phyloP scores from a whole-genome alignment of 2,329 filamentous ascomycete genomes.

The Lachnellula cervina region DNA sequence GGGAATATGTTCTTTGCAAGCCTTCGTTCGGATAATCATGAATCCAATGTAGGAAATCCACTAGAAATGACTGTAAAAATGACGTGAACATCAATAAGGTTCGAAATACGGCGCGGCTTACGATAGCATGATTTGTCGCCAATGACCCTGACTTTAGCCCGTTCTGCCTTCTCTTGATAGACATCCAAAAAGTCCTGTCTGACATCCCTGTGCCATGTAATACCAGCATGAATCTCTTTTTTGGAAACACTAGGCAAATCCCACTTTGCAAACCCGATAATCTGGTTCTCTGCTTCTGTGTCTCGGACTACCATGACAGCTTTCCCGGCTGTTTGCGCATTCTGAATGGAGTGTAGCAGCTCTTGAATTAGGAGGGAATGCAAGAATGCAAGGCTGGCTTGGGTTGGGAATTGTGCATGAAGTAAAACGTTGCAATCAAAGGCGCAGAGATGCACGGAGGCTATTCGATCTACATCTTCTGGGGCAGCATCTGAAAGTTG shows the following conservation, averaged over 20 bases:
- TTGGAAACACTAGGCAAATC: slow-evolving; percentile 17
- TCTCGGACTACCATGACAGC: slow-evolving; percentile 23
- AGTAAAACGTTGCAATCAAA: slow-evolving; percentile 24
- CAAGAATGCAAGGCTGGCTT: slow-evolving; percentile 13
- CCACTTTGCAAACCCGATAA: slow-evolving; percentile 29
- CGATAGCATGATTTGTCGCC: slow-evolving; percentile 22
- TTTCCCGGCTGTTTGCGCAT: slow-evolving; percentile 10
- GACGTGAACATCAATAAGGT: background rate
- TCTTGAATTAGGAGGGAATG: slow-evolving; percentile 18
- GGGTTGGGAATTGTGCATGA: slow-evolving; percentile 26
- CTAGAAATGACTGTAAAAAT: background rate
- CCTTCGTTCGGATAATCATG: slow-evolving; percentile 19
- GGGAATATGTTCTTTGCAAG: too few relatives aligned
- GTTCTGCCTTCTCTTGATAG: slow-evolving; percentile 20
- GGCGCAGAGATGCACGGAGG: slow-evolving; percentile 29
- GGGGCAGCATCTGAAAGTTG: slow-evolving; percentile 14
- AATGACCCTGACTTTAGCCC: slow-evolving; percentile 19
- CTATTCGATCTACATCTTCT: slow-evolving; percentile 23
- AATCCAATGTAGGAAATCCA: slow-evolving; percentile 13
- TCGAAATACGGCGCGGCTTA: slow-evolving; percentile 14
- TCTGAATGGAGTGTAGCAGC: slow-evolving; percentile 11
- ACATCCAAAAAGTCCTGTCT: slow-evolving; percentile 14
- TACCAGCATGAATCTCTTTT: background rate
- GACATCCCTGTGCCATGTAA: slow-evolving; percentile 19
- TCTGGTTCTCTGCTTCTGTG: slow-evolving; percentile 10